phyloP scores from a whole-genome alignment of 805 yeast species.

The Monosporozyma unispora region DNA sequence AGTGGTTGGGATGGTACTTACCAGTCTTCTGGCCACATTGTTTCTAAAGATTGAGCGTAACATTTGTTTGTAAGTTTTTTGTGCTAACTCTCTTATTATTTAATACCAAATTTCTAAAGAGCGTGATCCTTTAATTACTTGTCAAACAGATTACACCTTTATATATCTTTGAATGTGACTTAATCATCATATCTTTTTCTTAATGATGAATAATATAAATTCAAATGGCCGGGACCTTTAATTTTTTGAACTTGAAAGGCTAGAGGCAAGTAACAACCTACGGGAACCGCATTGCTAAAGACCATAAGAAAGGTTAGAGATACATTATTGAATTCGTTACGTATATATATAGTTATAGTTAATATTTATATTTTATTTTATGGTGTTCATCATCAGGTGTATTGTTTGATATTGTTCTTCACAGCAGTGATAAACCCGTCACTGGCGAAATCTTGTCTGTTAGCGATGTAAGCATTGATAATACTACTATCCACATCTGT shows the following conservation, averaged over 20 bases:
- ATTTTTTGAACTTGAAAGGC: background rate
- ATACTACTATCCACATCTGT: conserved; percentile 53
- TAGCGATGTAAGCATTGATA: conserved; percentile 56
- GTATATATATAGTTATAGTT: no score
- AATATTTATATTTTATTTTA: background rate
- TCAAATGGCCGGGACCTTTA: conserved; percentile 1
- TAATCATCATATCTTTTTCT: background rate
- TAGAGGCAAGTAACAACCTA: background rate
- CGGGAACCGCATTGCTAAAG: no score
- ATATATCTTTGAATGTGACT: background rate
- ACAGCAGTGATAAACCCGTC: conserved; percentile 24
- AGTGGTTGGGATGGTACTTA: conserved; percentile 6
- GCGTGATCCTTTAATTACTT: background rate
- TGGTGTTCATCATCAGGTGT: conserved; percentile 4
- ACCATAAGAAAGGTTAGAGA: no score
- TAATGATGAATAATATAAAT: background rate
- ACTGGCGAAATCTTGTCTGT: conserved; percentile 59
- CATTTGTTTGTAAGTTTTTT: background rate
- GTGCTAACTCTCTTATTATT: background rate
- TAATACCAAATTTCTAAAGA: background rate
- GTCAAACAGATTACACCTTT: background rate
- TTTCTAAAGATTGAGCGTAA: conserved; percentile 4
- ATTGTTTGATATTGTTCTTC: conserved; percentile 17
- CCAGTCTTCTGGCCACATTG: background rate
- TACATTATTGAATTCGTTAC: background rate